Evolutionary conservation across 2,329 filamentous ascomycete species (phyloP).

Genomic region (Alternaria sp.): DNA sequence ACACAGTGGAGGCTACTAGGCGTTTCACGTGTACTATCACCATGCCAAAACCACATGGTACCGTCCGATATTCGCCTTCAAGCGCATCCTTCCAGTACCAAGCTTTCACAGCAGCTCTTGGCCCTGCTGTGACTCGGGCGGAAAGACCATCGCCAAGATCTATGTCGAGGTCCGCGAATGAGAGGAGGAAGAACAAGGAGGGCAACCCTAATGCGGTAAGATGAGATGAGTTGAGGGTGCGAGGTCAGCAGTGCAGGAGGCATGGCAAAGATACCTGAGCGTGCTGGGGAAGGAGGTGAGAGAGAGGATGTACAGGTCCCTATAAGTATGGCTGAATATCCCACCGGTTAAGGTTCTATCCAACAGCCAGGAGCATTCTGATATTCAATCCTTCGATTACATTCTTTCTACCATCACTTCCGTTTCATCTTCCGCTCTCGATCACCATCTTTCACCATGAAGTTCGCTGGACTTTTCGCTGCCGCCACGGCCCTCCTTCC

Average conservation of each 20-base stretch:
- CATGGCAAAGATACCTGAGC: conserved; percentile 6
- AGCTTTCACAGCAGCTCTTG: conserved; percentile 12
- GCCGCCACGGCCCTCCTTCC: conserved; percentile 32
- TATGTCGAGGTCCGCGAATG: conserved; percentile 28
- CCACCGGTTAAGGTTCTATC: neutral
- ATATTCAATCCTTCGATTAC: conserved; percentile 1
- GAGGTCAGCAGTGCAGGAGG: conserved; percentile 8
- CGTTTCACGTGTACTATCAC: conserved; percentile 22
- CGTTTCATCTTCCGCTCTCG: conserved; percentile 1
- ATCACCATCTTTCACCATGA: conserved; percentile 23
- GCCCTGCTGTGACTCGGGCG: conserved; percentile 13
- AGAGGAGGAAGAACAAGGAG: conserved; percentile 5
- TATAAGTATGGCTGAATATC: conserved; percentile 14
- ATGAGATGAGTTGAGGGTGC: conserved; percentile 5
- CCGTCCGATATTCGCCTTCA: neutral
- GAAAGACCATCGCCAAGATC: conserved; percentile 19
- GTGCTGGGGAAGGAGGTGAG: neutral
- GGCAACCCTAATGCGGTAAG: conserved; percentile 7
- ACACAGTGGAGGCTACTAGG: conserved; percentile 16
- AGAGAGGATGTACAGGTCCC: neutral
- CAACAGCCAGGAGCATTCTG: conserved; percentile 14
- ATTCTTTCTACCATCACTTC: neutral
- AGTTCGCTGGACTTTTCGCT: conserved; percentile 21
- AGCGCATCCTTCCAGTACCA: conserved; percentile 7
- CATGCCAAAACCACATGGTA: conserved; percentile 1